These are phyloP conservation scores for Drosera spatulata DNA, from an alignment of 179 eudicot genomes.

Conservation along the genomic window DNA sequence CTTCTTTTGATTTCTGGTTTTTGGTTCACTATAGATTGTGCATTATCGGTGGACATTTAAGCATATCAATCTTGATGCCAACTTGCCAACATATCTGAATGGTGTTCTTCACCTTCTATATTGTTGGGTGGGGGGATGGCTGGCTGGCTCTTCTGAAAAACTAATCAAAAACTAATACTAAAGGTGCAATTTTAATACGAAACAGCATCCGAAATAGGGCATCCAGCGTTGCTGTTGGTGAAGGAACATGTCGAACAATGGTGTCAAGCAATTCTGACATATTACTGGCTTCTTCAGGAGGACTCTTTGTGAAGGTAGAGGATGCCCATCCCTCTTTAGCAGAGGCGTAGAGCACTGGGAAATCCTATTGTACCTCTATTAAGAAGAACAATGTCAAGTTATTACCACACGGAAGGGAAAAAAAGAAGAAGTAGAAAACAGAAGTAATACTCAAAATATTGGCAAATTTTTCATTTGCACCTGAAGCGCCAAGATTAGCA, in stretches of 20 bases:
- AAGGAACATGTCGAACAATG: constrained; percentile 63
- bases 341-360: constrained; percentile 97
- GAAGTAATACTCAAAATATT: too few relatives aligned
- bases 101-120: too few relatives aligned
- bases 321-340: constrained; percentile 99
- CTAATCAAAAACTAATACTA: too few relatives aligned
- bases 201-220: constrained; percentile 95
- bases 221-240: constrained; percentile 67
- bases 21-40: too few relatives aligned
- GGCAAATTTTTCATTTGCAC: constrained; percentile 17
- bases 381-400: constrained; percentile 3
- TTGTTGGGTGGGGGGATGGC: too few relatives aligned
- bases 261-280: constrained; percentile 97
- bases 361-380: constrained; percentile 90
- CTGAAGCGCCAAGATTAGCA: constrained; percentile 98
- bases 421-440: too few relatives aligned
- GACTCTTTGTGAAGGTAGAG: constrained; percentile 68
- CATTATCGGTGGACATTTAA: too few relatives aligned
- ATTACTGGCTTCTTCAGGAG: constrained; percentile 64
- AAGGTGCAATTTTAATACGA: constrained; percentile 12
- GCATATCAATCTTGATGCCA: too few relatives aligned
- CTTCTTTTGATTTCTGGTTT: too few relatives aligned
- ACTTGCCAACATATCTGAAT: too few relatives aligned
- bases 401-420: too few relatives aligned
- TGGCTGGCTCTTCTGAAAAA: too few relatives aligned